These are phyloP conservation scores for Tricladium varicosporioides DNA, from an alignment of 2,329 filamentous ascomycete species.

Conservation along the genomic window DNA sequence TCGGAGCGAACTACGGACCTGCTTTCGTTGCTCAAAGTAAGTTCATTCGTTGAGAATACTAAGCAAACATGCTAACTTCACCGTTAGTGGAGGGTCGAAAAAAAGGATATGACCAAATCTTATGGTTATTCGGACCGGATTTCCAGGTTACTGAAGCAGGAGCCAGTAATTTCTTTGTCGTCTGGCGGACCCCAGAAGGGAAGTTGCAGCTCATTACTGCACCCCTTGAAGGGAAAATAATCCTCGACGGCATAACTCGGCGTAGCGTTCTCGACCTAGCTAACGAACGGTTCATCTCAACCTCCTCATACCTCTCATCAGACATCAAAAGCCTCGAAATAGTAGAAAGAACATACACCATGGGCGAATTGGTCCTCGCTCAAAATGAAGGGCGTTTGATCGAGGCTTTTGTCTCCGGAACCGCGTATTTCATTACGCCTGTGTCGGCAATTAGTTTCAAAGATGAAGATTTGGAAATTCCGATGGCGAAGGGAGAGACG, in stretches of 20 bases:
- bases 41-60: neutral
- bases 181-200: conserved; percentile 68
- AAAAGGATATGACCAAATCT: conserved; percentile 79
- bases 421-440: conserved; percentile 75
- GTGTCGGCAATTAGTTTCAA: conserved; percentile 67
- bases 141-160: conserved; percentile 83
- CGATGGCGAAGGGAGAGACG: conserved; percentile 52
- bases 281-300: conserved; percentile 53
- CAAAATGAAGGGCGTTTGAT: conserved; percentile 71
- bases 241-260: conserved; percentile 82
- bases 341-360: conserved; percentile 79
- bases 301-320: conserved; percentile 26
- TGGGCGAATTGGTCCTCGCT: conserved; percentile 73
- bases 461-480: conserved; percentile 59
- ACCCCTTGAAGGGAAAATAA: conserved; percentile 76
- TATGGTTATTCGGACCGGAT: conserved; percentile 78
- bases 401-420: conserved; percentile 84
- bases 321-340: conserved; percentile 57
- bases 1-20: conserved; percentile 91
- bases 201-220: conserved; percentile 75
- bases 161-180: conserved; percentile 86
- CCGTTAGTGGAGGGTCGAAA: conserved; percentile 67
- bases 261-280: conserved; percentile 75
- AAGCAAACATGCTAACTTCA: neutral
- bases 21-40: conserved; percentile 58